phyloP scores from a whole-genome alignment of 192 early-diverging fungal genomes.

The Linnemannia exigua region DNA sequence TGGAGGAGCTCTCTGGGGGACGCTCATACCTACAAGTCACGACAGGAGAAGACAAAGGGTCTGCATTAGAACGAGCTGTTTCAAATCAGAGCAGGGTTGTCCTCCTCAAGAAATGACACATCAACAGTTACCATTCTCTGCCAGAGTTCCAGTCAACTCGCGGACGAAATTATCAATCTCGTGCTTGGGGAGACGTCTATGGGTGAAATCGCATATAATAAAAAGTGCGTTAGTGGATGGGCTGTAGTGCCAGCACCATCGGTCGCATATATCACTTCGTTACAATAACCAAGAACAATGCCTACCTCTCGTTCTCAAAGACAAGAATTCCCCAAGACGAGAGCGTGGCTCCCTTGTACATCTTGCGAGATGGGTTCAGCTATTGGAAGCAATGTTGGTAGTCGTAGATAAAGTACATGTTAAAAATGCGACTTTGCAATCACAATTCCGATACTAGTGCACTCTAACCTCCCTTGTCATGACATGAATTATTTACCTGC shows the following conservation, averaged over 20 bases:
- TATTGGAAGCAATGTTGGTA: conserved; percentile 64
- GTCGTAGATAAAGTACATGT: conserved; percentile 17
- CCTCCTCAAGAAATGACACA: background rate
- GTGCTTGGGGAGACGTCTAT: conserved; percentile 35
- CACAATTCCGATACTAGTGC: no score
- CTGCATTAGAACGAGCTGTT: no score
- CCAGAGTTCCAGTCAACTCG: conserved; percentile 71
- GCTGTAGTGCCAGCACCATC: conserved; percentile 41
- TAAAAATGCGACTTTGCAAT: no score
- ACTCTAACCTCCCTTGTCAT: no score
- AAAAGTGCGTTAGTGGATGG: no score
- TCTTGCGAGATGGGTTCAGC: conserved; percentile 82
- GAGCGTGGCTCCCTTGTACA: conserved; percentile 72
- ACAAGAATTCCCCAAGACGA: conserved; percentile 81
- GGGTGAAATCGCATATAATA: conserved; percentile 14
- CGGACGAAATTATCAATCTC: conserved; percentile 74
- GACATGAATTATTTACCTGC: conserved; percentile 14
- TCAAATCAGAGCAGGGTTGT: no score
- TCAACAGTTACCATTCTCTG: conserved; percentile 72
- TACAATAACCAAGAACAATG: no score
- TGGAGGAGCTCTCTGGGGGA: conserved; percentile 30
- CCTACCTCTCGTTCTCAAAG: conserved; percentile 61
- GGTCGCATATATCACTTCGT: background rate
- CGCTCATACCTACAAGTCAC: conserved; percentile 49
- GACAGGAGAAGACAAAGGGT: background rate